These are phyloP conservation scores for Phytophthora brassicae DNA, from an alignment of 352 stramenopile genomes.

Conservation along the genomic window DNA sequence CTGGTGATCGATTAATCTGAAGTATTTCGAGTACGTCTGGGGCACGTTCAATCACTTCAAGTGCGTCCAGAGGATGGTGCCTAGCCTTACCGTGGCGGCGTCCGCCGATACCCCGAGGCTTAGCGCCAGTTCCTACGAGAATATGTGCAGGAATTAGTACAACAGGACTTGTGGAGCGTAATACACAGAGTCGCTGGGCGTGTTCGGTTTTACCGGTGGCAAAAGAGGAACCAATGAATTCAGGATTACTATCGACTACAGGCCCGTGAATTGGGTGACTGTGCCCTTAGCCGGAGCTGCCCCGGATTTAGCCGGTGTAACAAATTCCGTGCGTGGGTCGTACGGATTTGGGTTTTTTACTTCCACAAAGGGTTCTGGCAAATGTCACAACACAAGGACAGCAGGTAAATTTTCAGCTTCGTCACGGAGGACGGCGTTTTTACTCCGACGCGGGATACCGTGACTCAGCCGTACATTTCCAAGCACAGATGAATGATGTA, in stretches of 20 bases:
- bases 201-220: not conserved
- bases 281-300: not conserved
- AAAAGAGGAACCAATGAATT: not conserved
- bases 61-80: not conserved
- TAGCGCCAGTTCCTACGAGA: constrained; percentile 6
- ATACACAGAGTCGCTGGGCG: not conserved
- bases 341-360: not conserved
- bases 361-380: not conserved
- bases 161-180: not conserved
- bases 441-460: not conserved
- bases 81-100: constrained; percentile 8
- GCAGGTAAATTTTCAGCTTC: constrained; percentile 4
- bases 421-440: constrained; percentile 3
- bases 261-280: not conserved
- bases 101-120: constrained; percentile 4
- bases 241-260: not conserved
- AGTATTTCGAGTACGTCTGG: constrained; percentile 2
- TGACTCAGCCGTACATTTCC: not conserved
- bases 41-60: constrained; percentile 7
- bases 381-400: not conserved
- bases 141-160: constrained; percentile 7
- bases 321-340: not conserved
- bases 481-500: not conserved
- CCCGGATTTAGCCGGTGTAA: not conserved
- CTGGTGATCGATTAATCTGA: not conserved